Base-by-base conservation (phyloP, 1,284 basidiomycete species). In the Cryptococcus sp. region DNA sequence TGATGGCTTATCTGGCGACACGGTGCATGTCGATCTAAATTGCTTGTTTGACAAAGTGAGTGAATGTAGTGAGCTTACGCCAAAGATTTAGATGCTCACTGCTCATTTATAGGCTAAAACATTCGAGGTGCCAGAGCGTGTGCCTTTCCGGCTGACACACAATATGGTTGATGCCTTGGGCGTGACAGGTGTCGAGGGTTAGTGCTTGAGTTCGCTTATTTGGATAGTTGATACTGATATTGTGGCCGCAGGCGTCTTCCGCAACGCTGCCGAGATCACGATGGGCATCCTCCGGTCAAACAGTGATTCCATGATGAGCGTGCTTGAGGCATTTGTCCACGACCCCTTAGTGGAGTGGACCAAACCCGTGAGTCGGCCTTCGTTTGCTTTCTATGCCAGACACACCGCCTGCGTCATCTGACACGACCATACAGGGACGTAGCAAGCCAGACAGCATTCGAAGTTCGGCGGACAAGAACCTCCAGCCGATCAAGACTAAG, bases 281-380 rank as follows among this genome's bases (percentile, higher is more conserved):
- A 82, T 98, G 80, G 83, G 87, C 56, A 81, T 98, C 35, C 82
- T 99, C 36, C 84, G 92, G 33, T 85, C 88, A 62, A 95, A 98
- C 80, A 89, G 87, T 70, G 94, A 98, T 75, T 89, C 89, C 52
- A 80, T 99, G 59, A 95, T 96, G 87, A 95, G 87, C 72, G 91
- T 98, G 1, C 82, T 99, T 39, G 95, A 98, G 71, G 91, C 96
- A 0, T 98, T 98, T 76, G 86, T 98, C 37, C 96, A 98, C 68
- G 96, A 99, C 75, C 96, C 96, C 1, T 82, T 99, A 2, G 88
- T 95, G 33, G 96, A 99, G 77, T 98, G 93, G 90, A 88, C 92
- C 59, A 87, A 90, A 50, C 84, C 70, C 47, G 77, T 76, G 56
- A 66, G 69, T 65, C 1, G 20, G 15, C n/a, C 16, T n/a, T n/a